Conservation (phyloP, 306 rosid species). For the Canavalia gladiata region DNA sequence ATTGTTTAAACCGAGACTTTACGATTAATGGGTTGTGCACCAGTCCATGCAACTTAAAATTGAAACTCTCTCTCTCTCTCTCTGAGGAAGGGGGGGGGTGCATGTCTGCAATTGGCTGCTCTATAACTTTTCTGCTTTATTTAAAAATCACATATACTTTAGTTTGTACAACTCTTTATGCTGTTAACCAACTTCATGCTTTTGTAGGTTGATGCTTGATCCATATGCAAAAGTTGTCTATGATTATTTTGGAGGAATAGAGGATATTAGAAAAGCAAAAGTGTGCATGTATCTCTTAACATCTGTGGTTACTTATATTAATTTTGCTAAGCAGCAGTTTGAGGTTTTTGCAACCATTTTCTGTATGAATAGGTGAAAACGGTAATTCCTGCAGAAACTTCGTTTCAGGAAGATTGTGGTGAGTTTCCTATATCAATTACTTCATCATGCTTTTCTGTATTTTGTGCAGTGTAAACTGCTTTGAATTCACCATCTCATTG, state of each 20-base stretch:
- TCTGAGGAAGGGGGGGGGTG: no score
- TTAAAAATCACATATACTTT: no score
- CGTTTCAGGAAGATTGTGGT: slow-evolving; percentile 93
- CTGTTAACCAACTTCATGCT: slow-evolving; percentile 25
- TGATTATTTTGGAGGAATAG: slow-evolving; percentile 89
- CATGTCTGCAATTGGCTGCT: slow-evolving; percentile 17
- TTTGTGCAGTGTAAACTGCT: background rate
- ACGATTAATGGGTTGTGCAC: slow-evolving; percentile 86
- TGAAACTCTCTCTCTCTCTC: background rate
- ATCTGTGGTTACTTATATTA: slow-evolving; percentile 47
- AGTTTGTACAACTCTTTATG: slow-evolving; percentile 37
- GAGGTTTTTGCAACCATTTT: slow-evolving; percentile 52
- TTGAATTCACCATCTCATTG: background rate
- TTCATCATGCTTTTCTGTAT: slow-evolving; percentile 12
- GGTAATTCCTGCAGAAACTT: slow-evolving; percentile 71
- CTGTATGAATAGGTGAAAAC: slow-evolving; percentile 76
- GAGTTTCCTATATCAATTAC: slow-evolving; percentile 46
- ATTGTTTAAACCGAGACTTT: slow-evolving; percentile 86
- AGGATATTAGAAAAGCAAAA: slow-evolving; percentile 76
- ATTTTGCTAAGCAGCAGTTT: slow-evolving; percentile 43
- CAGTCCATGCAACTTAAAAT: slow-evolving; percentile 49
- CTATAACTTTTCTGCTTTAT: slow-evolving; percentile 30
- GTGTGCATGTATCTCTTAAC: slow-evolving; percentile 65
- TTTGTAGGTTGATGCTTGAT: slow-evolving; percentile 86
- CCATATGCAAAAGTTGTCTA: slow-evolving; percentile 72